Evolutionary conservation across 2,329 filamentous ascomycete genomes (phyloP), one percentile per base, ranked within the genome.

Genomic region (Sarocladiaceae sp.): DNA sequence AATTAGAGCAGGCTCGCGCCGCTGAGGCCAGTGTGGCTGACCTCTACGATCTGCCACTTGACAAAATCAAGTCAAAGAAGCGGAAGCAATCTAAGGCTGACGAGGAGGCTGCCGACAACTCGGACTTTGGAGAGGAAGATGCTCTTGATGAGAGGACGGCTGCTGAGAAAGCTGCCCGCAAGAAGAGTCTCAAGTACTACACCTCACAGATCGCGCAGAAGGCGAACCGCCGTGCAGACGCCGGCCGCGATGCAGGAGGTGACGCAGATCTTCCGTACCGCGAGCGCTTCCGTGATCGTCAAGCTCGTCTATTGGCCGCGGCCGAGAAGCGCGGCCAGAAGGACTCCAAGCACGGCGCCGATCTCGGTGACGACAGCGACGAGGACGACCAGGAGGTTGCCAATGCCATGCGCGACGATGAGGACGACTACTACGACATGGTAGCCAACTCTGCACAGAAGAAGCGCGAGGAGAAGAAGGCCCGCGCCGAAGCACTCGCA

Each of bases 161-260:
- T 1, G 86, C 85, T 33, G 88, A 95, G 57, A 98, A 98, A 67
- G 86, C 83, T 0, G 78, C 80, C 48, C 86, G 86, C 64, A 95
- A 93, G 74, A 95, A 94, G 73, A 88, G 81, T 51, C 77, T 98
- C 47, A 85, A 89, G 50, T 98, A 98, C 73, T 98, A 98, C 75
- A 97, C 94, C 2, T 95, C 90, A 3, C 93, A 98, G 62, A 93
- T 98, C 52, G 85, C 87, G 21, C 91, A 97, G 62, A 97, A 96
- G 67, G 82, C 88, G 46, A 95, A 88, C 68, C 90, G 88, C 61
- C 87, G 87, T 45, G 80, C 82, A 5, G 80, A 74, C 24, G 84
- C 83, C 31, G 83, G 85, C 33, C 78, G 82, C 49, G 82, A 86
- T 47, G 79, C 82, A 1, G 87, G 87, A 52, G 88, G 88, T 53